A percentile compares a stretch with the other conserved stretches of the same genome.
Evolutionary conservation across 805 yeast genomes (phyloP).

Genomic region (Zygoascus bituminiphila): DNA sequence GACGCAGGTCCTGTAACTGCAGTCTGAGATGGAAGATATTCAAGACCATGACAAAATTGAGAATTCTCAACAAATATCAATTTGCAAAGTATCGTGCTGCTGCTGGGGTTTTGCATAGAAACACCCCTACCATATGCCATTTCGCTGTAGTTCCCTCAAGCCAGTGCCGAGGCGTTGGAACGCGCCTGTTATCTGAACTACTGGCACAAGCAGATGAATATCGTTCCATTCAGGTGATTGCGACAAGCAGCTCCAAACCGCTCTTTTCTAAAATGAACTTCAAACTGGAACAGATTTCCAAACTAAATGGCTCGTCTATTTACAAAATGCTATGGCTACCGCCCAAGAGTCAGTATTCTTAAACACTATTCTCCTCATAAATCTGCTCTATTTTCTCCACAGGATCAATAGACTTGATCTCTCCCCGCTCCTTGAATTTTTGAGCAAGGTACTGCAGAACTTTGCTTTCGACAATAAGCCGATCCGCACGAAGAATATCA

Average conservation of each 20-base stretch:
- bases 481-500: conserved; percentile 71
- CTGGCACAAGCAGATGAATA: neutral
- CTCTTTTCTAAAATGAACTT: neutral
- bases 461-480: conserved; percentile 60
- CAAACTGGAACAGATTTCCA: neutral
- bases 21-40: neutral
- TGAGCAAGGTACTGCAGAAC: conserved; percentile 58
- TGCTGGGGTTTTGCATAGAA: neutral
- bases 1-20: neutral
- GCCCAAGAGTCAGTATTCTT: neutral
- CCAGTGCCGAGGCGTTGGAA: conserved; percentile 5
- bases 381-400: neutral
- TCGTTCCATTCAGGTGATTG: neutral
- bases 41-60: neutral
- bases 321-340: neutral
- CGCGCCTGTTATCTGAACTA: neutral
- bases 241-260: neutral
- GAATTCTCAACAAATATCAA: neutral
- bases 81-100: neutral
- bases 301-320: neutral
- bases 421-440: conserved; percentile 11
- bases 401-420: conserved; percentile 6
- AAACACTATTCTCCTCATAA: neutral
- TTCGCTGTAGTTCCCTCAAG: conserved; percentile 4
- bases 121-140: neutral